A percentile compares a stretch with the other conserved stretches of the same genome.
These are phyloP conservation scores for Roridomyces roridus DNA, from an alignment of 768 basidiomycete genomes.

Conservation along the genomic window DNA sequence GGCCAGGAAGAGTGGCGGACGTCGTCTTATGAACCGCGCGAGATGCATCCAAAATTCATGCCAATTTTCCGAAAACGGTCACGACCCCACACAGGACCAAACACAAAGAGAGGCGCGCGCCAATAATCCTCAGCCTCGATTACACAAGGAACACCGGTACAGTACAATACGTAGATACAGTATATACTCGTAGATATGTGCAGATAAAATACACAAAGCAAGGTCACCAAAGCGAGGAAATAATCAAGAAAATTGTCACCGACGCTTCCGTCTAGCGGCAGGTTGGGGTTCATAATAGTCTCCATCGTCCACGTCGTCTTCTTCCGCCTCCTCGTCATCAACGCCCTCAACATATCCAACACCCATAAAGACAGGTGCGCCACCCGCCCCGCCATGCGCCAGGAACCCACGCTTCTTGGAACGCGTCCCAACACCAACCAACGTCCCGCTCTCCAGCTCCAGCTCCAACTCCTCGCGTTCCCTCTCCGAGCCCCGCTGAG, in stretches of 20 bases:
- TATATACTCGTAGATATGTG: conserved; percentile 1
- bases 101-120: not conserved
- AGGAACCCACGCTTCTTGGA: conserved; percentile 66
- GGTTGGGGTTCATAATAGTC: conserved; percentile 23
- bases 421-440: conserved; percentile 60
- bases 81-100: too few relatives aligned
- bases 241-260: conserved; percentile 2
- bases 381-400: conserved; percentile 78
- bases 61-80: conserved; percentile 7
- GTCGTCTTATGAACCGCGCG: conserved; percentile 16
- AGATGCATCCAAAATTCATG: conserved; percentile 20
- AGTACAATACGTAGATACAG: conserved; percentile 1
- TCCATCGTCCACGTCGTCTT: conserved; percentile 21
- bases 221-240: conserved; percentile 8
- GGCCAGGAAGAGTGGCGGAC: conserved; percentile 4
- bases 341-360: conserved; percentile 70
- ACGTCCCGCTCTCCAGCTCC: conserved; percentile 55
- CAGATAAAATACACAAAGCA: conserved; percentile 13
- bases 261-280: conserved; percentile 4
- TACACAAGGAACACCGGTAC: not conserved
- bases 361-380: conserved; percentile 73
- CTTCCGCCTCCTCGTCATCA: conserved; percentile 32
- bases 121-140: not conserved
- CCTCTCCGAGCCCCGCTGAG: conserved; percentile 32
- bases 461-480: conserved; percentile 45